These are phyloP conservation scores for Neopestalotiopsis clavispora DNA, from an alignment of 2,329 filamentous ascomycete genomes.

Conservation along the genomic window DNA sequence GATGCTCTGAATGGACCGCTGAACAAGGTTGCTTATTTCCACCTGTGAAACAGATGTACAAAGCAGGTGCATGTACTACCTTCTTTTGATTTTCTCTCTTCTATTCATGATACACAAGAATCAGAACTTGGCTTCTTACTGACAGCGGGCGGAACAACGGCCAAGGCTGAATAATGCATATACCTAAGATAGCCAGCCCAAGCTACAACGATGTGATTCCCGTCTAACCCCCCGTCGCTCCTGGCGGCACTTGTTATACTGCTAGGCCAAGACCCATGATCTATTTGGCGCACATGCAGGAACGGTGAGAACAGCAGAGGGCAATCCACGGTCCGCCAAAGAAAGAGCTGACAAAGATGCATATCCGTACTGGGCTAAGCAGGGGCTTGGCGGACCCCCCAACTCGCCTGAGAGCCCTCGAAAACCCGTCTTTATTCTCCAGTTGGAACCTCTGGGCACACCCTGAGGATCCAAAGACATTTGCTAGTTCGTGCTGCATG, in stretches of 20 bases:
- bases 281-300: background rate
- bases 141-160: background rate
- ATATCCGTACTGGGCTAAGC: background rate
- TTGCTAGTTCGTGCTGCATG: background rate
- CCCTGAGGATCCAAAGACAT: background rate
- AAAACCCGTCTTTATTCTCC: background rate
- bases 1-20: background rate
- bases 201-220: background rate
- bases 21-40: background rate
- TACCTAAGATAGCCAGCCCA: background rate
- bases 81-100: background rate
- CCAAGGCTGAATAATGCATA: background rate
- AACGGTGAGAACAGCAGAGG: background rate
- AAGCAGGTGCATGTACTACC: too few relatives aligned
- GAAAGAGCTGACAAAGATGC: conserved; percentile 7
- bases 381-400: background rate
- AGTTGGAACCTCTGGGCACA: background rate
- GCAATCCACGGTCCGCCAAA: background rate
- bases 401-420: background rate
- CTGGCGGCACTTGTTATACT: background rate
- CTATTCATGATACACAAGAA: background rate
- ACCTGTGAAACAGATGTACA: background rate
- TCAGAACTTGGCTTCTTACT: background rate
- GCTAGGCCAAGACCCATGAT: background rate
- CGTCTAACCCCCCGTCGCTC: background rate